A percentile compares a stretch with the other conserved stretches of the same genome.
These are phyloP conservation scores for Tuber indicum DNA, from an alignment of 495 filamentous ascomycete species.

Conservation along the genomic window DNA sequence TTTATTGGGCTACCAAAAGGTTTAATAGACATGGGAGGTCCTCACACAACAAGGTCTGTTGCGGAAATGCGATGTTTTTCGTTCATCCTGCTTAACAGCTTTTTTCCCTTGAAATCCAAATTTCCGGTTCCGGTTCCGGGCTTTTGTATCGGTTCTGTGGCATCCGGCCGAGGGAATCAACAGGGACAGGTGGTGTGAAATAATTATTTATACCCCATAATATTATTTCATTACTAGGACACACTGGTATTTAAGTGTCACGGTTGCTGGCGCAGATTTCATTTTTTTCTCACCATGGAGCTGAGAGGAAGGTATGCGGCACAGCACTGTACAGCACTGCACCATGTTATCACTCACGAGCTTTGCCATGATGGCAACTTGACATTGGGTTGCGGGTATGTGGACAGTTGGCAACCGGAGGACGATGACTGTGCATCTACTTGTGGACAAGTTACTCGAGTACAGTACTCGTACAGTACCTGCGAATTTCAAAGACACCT, in stretches of 20 bases:
- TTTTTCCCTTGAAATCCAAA: not conserved
- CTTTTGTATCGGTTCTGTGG: not conserved
- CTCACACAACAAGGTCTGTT: not conserved
- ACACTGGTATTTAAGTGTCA: not conserved
- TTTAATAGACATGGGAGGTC: constrained; percentile 9
- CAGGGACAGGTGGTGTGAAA: not conserved
- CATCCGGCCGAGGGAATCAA: not conserved
- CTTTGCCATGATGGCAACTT: not conserved
- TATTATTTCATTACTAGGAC: not conserved
- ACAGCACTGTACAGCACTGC: not conserved
- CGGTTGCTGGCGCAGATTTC: not conserved
- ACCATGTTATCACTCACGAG: not conserved
- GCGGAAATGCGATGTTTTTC: not conserved
- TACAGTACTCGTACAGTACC: too few relatives aligned
- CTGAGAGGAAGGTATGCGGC: not conserved
- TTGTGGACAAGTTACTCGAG: too few relatives aligned
- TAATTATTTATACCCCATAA: not conserved
- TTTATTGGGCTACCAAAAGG: constrained; percentile 25
- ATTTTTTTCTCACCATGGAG: not conserved
- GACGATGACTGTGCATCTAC: not conserved
- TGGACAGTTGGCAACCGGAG: not conserved
- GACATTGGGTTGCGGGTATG: not conserved
- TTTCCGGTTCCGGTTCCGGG: not conserved
- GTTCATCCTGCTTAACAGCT: too few relatives aligned
- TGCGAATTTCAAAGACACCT: not conserved